Base-by-base conservation (phyloP, 257 asterid genomes). In the Phtheirospermum japonicum region DNA sequence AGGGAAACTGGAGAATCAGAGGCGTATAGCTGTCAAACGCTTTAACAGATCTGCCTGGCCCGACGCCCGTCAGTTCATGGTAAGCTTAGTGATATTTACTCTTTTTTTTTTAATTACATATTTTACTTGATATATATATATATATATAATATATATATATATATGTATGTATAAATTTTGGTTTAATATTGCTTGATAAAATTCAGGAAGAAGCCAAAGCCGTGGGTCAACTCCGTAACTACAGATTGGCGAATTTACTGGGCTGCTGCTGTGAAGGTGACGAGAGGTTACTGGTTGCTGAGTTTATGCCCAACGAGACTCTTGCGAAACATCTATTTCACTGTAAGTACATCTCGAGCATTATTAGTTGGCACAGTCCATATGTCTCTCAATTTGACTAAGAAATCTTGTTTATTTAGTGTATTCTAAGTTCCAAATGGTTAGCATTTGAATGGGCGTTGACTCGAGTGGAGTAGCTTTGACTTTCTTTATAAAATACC, bases 181-280 rank as follows among this genome's bases (percentile, higher is more conserved):
- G 59, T 68, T 40, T 26, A 51, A 58, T 40, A 61, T 33, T 61
- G 20, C 62, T 32, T 68, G 28, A 69, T 52, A 19, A 61, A 71
- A 59, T 60, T 62, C 74, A 88, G 98, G 96, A 91, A 80, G 98
- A 91, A 80, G 98, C 98, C 33, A 84, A 73, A 75, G 75, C 87
- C 54, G 98, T 91, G 73, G 98, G 98, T 58, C 97, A 79, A 76
- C 94, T 91, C 57, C 82, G 98, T 67, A 88, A 82, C 80, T 50
- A 76, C 13, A 80, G 85, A 73, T 66, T 91, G 76, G 98, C 87
- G 13, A 91, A 91, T 76, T 76, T 91, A 72, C 88, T 91, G 18
- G 98, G 98, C 64, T 91, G 95, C 77, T 88, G 98, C 82, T 88
- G 88, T 61, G 98, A 91, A 76, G 98, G 98, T 42, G 92, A 88